Percentiles rank a stretch among this genome's conserved stretches.
Evolutionary conservation across 345 rosid species (phyloP).

Genomic region (Mercurialis annua): DNA sequence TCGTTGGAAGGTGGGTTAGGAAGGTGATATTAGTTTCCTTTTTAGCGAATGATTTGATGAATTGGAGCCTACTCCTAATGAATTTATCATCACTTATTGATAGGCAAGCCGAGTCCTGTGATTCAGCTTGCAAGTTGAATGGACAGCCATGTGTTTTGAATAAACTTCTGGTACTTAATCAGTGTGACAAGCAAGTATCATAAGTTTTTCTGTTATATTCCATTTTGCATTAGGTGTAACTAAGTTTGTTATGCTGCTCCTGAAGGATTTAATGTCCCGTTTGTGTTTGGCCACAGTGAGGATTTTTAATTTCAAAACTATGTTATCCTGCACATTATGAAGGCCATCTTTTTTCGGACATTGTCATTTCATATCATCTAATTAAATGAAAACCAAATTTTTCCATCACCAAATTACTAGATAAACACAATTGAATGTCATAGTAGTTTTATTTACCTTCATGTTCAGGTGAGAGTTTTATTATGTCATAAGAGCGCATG

Average conservation of each 20-base stretch:
- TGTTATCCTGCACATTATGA: not conserved
- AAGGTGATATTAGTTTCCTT: conserved; percentile 9
- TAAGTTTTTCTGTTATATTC: not conserved
- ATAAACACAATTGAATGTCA: too few relatives aligned
- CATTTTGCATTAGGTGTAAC: not conserved
- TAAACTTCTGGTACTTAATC: conserved; percentile 77
- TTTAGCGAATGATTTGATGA: not conserved
- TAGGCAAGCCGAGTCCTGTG: conserved; percentile 92
- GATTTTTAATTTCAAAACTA: not conserved
- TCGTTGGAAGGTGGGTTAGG: conserved; percentile 64
- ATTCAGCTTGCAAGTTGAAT: conserved; percentile 68
- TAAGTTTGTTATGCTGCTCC: not conserved
- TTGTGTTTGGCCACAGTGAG: not conserved
- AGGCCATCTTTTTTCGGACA: not conserved
- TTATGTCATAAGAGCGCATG: too few relatives aligned
- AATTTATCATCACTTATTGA: conserved; percentile 21
- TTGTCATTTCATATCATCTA: not conserved
- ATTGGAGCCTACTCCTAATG: conserved; percentile 11
- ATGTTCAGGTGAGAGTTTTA: not conserved
- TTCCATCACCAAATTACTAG: too few relatives aligned
- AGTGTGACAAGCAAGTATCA: conserved; percentile 73
- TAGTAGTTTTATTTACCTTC: not conserved
- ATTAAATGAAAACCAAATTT: not conserved
- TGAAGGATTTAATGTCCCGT: not conserved
- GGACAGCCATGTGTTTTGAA: conserved; percentile 85